A percentile compares a stretch with the other conserved stretches of the same genome.
Conservation (phyloP, 2,329 filamentous ascomycete species). For the Alternaria panax region DNA sequence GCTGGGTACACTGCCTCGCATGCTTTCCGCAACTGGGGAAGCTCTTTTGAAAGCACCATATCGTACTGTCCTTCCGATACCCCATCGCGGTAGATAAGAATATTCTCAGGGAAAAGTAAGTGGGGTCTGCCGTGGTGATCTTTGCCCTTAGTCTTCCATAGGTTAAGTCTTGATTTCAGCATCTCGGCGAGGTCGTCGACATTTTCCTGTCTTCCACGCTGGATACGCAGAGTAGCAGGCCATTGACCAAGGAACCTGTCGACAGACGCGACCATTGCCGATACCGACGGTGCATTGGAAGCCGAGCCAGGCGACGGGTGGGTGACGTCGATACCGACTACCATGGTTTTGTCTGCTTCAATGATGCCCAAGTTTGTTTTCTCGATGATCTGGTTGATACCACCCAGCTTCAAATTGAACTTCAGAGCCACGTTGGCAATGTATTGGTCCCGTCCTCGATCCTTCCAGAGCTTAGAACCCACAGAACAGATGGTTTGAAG, state of each 20-base stretch:
- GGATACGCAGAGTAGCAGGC: slow-evolving; percentile 73
- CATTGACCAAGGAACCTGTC: slow-evolving; percentile 76
- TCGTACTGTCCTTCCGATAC: slow-evolving; percentile 85
- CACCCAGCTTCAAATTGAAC: slow-evolving; percentile 41
- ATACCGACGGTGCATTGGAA: slow-evolving; percentile 71
- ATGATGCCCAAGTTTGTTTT: slow-evolving; percentile 61
- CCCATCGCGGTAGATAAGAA: slow-evolving; percentile 86
- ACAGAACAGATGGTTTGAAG: slow-evolving; percentile 34
- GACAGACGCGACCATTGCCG: slow-evolving; percentile 77
- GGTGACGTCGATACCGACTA: slow-evolving; percentile 86
- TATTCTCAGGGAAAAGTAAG: slow-evolving; percentile 68
- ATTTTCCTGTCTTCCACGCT: slow-evolving; percentile 72
- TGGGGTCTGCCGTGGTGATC: background rate
- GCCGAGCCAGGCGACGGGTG: slow-evolving; percentile 75
- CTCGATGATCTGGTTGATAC: slow-evolving; percentile 68
- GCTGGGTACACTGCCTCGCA: slow-evolving; percentile 66
- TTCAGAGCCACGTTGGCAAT: slow-evolving; percentile 65
- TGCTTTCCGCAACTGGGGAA: slow-evolving; percentile 69
- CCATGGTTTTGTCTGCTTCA: slow-evolving; percentile 74
- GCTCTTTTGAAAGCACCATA: slow-evolving; percentile 70
- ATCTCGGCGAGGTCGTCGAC: slow-evolving; percentile 67
- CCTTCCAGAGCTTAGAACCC: slow-evolving; percentile 49
- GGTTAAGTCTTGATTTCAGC: slow-evolving; percentile 67
- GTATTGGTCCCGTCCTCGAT: slow-evolving; percentile 46
- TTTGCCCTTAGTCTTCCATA: slow-evolving; percentile 61